Evolutionary conservation across 2,329 filamentous ascomycete species (phyloP).

Genomic region (Amauroascus verrucosus): DNA sequence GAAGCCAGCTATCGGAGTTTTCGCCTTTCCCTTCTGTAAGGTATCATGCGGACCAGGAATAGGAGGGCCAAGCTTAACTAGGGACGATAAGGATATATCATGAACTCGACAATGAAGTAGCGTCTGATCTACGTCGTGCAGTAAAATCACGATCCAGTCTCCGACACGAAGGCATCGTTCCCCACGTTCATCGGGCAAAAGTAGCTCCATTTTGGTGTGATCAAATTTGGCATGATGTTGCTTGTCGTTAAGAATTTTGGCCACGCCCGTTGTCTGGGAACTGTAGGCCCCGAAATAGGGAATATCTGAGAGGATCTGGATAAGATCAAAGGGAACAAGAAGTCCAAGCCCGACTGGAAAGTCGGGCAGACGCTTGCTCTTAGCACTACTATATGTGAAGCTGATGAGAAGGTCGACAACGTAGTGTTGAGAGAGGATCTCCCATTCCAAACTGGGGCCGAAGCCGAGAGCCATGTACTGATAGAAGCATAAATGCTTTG

Average conservation of each 20-base stretch:
- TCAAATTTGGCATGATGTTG: constrained; percentile 25
- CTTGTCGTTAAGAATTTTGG: neutral
- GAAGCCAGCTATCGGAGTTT: neutral
- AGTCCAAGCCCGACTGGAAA: constrained; percentile 50
- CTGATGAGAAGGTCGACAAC: constrained; percentile 77
- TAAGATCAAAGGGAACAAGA: constrained; percentile 13
- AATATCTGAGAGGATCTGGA: neutral
- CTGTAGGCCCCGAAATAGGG: neutral
- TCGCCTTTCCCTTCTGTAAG: neutral
- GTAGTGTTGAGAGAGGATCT: constrained; percentile 65
- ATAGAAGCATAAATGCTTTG: constrained; percentile 63
- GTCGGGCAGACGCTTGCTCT: constrained; percentile 34
- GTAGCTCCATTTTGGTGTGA: constrained; percentile 32
- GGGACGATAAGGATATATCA: constrained; percentile 38
- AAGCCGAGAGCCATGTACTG: constrained; percentile 83
- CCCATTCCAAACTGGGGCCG: constrained; percentile 74
- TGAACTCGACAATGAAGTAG: constrained; percentile 42
- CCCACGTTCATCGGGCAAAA: constrained; percentile 27
- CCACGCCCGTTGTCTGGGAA: neutral
- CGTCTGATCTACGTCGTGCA: constrained; percentile 9
- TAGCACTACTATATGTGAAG: constrained; percentile 61
- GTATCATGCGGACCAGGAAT: constrained; percentile 12
- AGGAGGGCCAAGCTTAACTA: constrained; percentile 30
- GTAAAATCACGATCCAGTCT: constrained; percentile 44
- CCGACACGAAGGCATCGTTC: constrained; percentile 35